Conservation (phyloP, 306 rosid species). For the Gleditsia sinensis region DNA sequence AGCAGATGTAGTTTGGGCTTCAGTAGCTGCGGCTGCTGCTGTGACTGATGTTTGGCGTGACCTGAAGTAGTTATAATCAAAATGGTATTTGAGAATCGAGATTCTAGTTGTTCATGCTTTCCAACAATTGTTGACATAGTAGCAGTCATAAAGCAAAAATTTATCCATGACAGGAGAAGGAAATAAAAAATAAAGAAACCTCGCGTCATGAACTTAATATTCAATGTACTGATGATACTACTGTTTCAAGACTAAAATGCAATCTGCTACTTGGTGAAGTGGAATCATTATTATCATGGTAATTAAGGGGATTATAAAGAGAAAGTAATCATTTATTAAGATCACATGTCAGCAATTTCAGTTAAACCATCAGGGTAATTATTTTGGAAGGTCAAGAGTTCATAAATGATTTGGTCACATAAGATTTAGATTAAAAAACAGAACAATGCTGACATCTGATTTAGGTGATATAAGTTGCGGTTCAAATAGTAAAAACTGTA, state of each 20-base stretch:
- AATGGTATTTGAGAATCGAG: conserved; percentile 16
- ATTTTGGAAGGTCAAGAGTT: background rate
- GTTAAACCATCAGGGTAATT: background rate
- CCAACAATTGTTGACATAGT: background rate
- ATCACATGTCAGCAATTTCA: background rate
- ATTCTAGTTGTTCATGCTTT: conserved; percentile 10
- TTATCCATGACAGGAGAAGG: background rate
- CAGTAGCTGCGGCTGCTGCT: conserved; percentile 37
- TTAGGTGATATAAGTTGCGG: background rate
- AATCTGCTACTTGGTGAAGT: background rate
- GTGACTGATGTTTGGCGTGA: conserved; percentile 43
- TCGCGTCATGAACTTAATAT: background rate
- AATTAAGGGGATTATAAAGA: background rate
- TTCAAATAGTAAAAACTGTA: no score
- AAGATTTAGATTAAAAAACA: background rate
- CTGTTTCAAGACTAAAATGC: conserved; percentile 4
- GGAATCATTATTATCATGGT: conserved; percentile 1
- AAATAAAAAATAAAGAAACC: background rate
- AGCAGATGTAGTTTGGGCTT: conserved; percentile 36
- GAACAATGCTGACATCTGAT: no score
- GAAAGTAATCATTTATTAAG: background rate
- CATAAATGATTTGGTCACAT: background rate
- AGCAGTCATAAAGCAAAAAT: conserved; percentile 15
- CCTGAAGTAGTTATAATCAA: conserved; percentile 37
- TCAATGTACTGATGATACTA: background rate